Evolutionary conservation across 257 asterid genomes (phyloP), one percentile per base, ranked within the genome.

Genomic region (Misopates orontium): DNA sequence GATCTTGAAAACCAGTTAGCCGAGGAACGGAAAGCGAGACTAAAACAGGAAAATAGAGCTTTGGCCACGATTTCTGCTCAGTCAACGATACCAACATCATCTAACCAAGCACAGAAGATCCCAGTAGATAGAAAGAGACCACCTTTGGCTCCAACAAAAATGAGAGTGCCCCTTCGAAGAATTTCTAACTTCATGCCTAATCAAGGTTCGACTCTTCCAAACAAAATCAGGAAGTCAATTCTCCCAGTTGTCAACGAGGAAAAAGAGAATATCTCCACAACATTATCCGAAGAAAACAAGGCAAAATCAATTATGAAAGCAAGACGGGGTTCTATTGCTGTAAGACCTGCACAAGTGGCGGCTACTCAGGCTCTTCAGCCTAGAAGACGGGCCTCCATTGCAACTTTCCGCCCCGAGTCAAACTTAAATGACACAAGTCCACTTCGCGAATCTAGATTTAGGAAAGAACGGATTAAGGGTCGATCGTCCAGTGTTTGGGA

Each of bases 1-100:
- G 97, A 94, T 79, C 93, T 94, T 5, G 99, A 94, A 74, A 82
- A 67, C 77, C 95, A 94, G 64, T 77, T 94, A 70, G 95, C 85
- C 4, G 96, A 86, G 72, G 99, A 90, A 81, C 82, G 96, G 74
- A 90, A 85, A 77, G 74, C 83, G 44, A 80, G 96, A 76, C 25
- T 84, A 52, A 90, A 88, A 60, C 95, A 85, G 74, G 96, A 90
- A 79, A 86, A 61, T 70, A 82, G 89, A 75, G 95, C 87, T 71
- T 73, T 90, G 73, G 84, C 95, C 57, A 78, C 85, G 23, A 78
- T 75, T 62, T 75, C 90, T 23, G 51, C 84, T 66, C 86, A 82
- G 39, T 58, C 89, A 21, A 42, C 81, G 28, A 24, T 71, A 0
- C 41, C 83, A 60, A 45, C 84, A 54, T 62, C 76, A 57, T 59